These are phyloP conservation scores for Clonostachys rosea DNA, from an alignment of 2,329 filamentous ascomycete genomes.

Conservation along the genomic window DNA sequence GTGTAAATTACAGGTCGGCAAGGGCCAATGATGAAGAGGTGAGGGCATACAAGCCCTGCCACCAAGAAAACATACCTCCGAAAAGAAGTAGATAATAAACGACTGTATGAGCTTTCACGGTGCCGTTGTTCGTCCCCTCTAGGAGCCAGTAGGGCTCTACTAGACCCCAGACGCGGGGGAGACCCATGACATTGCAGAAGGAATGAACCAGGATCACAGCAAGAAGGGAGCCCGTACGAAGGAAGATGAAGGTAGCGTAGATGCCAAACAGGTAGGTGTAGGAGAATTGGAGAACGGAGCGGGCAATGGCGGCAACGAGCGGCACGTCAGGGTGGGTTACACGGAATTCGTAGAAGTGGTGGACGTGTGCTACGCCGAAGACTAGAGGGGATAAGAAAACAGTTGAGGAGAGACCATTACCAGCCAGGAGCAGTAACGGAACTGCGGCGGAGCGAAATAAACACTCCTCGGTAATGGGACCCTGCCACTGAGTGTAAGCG, in stretches of 20 bases:
- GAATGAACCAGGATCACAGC: constrained; percentile 73
- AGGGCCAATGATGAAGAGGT: constrained; percentile 46
- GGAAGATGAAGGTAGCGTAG: constrained; percentile 83
- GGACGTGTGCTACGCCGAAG: constrained; percentile 89
- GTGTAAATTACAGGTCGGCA: constrained; percentile 16
- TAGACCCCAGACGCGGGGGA: constrained; percentile 80
- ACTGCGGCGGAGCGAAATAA: constrained; percentile 88
- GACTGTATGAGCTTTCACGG: constrained; percentile 56
- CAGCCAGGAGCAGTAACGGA: constrained; percentile 73
- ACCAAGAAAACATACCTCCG: constrained; percentile 68
- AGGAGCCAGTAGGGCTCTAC: constrained; percentile 50
- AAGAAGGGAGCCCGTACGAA: constrained; percentile 78
- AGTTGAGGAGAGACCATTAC: constrained; percentile 49
- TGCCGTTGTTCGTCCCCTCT: constrained; percentile 9
- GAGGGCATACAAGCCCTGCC: constrained; percentile 63
- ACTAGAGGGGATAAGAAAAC: constrained; percentile 82
- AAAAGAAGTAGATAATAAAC: constrained; percentile 77
- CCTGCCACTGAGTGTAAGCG: constrained; percentile 36
- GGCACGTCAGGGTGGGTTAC: constrained; percentile 72
- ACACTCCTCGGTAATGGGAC: constrained; percentile 86
- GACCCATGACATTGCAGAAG: constrained; percentile 90
- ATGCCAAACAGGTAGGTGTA: constrained; percentile 94
- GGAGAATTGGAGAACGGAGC: constrained; percentile 76
- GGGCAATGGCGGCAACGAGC: constrained; percentile 55
- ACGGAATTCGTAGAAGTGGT: constrained; percentile 94